Evolutionary conservation across 805 yeast species (phyloP), one percentile per base, ranked within the genome.

Genomic region (Yamadazyma olivae): DNA sequence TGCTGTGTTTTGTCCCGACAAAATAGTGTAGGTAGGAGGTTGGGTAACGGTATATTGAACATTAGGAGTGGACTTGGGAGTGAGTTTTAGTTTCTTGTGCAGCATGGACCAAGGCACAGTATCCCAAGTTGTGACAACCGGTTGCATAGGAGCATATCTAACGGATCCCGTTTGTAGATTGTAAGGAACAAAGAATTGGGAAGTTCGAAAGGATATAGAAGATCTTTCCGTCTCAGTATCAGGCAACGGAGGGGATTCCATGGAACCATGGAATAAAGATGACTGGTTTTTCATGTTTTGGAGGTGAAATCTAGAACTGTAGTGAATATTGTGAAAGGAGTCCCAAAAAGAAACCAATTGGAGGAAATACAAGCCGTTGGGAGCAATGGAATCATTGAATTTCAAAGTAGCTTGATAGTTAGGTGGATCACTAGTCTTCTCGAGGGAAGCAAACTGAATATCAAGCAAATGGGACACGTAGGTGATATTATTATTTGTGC

Each of bases 131-230:
- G 22, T 17, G 2, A 45, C 40, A 7, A 33, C 17, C 5, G 31
- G 36, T 21, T 35, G 41, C 49, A 45, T 45, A 4, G 49, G 49
- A 8, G 49, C 49, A 24, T 39, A 45, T 22, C 41, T 35, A 3
- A 30, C 35, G 7, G 15, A 19, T 8, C 49, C 49, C 6, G 42
- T 36, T 31, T 45, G 49, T 19, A 32, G 17, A 6, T 14, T 34
- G 24, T 43, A 40, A 13, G 49, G 45, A n/a, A 45, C 22, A 1
- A 36, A 6, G 34, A 27, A n/a, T 29, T 27, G 17, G 33, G 18
- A 7, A n/a, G n/a, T n/a, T 27, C 26, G 2, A 39, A 36, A 12
- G 30, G 21, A 1, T 21, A 14, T 6, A 31, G 4, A 12, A 16
- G 12, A 7, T 26, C 32, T 9, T 22, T 12, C 14, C 8, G 28